These are phyloP conservation scores for Piromyces sp. DNA, from an alignment of 192 early-diverging fungal genomes.

Conservation along the genomic window DNA sequence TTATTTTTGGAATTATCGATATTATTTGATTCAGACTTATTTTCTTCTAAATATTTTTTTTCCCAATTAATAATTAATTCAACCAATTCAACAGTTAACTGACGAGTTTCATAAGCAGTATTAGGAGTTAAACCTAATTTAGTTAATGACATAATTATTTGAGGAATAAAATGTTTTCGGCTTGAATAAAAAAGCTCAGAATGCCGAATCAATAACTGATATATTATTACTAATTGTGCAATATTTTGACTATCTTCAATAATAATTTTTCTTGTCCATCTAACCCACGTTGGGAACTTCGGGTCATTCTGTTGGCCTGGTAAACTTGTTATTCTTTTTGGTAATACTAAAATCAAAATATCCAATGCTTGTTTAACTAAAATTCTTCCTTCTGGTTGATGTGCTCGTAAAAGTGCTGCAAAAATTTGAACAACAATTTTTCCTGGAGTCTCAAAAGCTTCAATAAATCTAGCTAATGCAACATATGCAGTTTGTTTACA, in stretches of 20 bases:
- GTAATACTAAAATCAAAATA: slow-evolving; percentile 77
- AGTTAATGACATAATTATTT: slow-evolving; percentile 68
- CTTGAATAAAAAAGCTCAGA: slow-evolving; percentile 77
- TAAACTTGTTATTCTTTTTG: slow-evolving; percentile 44
- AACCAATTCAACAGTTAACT: slow-evolving; percentile 73
- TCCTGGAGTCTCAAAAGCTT: slow-evolving; percentile 81
- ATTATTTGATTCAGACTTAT: slow-evolving; percentile 13
- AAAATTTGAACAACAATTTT: slow-evolving; percentile 71
- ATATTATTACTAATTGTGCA: slow-evolving; percentile 75
- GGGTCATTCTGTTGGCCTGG: slow-evolving; percentile 7
- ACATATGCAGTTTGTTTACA: slow-evolving; percentile 94
- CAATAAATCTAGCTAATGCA: slow-evolving; percentile 76
- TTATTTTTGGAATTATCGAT: background rate
- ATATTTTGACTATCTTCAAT: slow-evolving; percentile 81
- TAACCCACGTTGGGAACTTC: slow-evolving; percentile 61
- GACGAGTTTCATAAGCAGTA: slow-evolving; percentile 66
- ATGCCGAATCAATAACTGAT: slow-evolving; percentile 77
- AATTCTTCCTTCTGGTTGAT: slow-evolving; percentile 71
- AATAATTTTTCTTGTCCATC: slow-evolving; percentile 70
- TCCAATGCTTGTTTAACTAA: slow-evolving; percentile 89
- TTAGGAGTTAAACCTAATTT: slow-evolving; percentile 74
- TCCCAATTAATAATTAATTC: slow-evolving; percentile 89
- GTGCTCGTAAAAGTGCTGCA: slow-evolving; percentile 66
- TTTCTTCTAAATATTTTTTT: slow-evolving; percentile 29
- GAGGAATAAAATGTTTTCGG: slow-evolving; percentile 74